Base-by-base conservation (phyloP, 2,329 filamentous ascomycete genomes). In the Ceratocystis eucalypticola region DNA sequence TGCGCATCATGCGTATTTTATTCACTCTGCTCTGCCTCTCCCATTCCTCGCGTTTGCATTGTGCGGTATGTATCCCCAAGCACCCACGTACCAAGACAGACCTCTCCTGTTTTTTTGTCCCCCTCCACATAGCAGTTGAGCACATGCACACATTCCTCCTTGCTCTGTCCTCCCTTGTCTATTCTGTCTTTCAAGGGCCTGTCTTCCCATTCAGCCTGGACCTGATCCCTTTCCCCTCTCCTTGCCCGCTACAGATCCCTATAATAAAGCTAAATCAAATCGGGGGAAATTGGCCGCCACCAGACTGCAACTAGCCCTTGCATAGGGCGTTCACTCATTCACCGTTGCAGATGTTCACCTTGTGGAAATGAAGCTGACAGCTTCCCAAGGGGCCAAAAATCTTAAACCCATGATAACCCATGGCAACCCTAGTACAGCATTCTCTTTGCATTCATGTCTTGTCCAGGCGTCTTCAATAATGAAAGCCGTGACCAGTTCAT, bases 291-390 rank as follows among this genome's bases (percentile, higher is more conserved):
- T 57, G 25, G 53, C 22, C 10, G 53, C 53, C 53, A 57, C 53
- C 22, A 33, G 25, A 4, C 50, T 15, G 30, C 2, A 3, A 28
- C 10, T 30, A 10, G 53, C 53, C 53, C 53, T 57, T 57, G 53
- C 53, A 30, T 20, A 57, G 17, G 53, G 53, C 25, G 12, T n/a
- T 41, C 25, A 25, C 33, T 33, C 53, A 28, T 57, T 57, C 53
- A 57, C 53, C 53, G 53, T 57, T 25, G 53, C 53, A 57, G 28
- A 25, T 12, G 12, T 41, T 41, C 37, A 41, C 37, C 37, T 8
- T 33, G 28, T 28, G 28, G 53, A 57, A 57, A 57, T 57, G 53
- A 33, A 33, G 53, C 28, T 57, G 53, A 57, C 53, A 57, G 53
- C 2, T 57, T n/a, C 33, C 53, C 25, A 17, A 25, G 22, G 30